A percentile compares a stretch with the other conserved stretches of the same genome.
Evolutionary conservation across 1,284 basidiomycete species (phyloP).

Genomic region (Malassezia furfur): DNA sequence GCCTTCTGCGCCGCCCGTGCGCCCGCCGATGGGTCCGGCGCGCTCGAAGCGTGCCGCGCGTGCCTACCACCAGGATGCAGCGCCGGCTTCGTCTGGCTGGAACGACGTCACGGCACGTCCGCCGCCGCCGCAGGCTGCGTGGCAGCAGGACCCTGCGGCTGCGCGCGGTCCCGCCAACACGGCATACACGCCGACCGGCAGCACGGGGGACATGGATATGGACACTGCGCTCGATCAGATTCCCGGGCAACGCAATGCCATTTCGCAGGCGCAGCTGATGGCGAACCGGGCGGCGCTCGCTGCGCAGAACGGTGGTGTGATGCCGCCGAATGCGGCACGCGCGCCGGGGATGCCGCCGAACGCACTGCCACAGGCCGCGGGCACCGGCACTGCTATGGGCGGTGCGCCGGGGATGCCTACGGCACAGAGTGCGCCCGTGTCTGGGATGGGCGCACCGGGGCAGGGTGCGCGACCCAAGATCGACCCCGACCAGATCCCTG

Average conservation of each 20-base stretch:
- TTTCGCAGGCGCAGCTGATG: slow-evolving; percentile 35
- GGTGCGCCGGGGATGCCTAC: background rate
- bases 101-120: slow-evolving; percentile 38
- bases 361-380: background rate
- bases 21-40: slow-evolving; percentile 22
- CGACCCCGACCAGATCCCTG: slow-evolving; percentile 82
- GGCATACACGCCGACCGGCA: background rate
- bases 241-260: slow-evolving; percentile 39
- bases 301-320: background rate
- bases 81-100: slow-evolving; percentile 25
- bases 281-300: slow-evolving; percentile 37
- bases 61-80: slow-evolving; percentile 44
- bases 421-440: slow-evolving; percentile 41
- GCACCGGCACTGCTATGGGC: background rate
- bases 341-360: slow-evolving; percentile 1
- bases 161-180: too few species aligned
- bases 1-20: background rate
- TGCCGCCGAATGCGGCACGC: background rate
- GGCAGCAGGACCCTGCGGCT: slow-evolving; percentile 39
- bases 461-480: slow-evolving; percentile 65
- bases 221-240: slow-evolving; percentile 42
- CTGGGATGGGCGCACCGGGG: slow-evolving; percentile 49
- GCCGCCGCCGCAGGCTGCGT: slow-evolving; percentile 30
- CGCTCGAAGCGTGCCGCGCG: slow-evolving; percentile 43
- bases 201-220: slow-evolving; percentile 1